Conservation (phyloP, 1,284 basidiomycete species). For the Mycosarcoma mackinlayi region DNA sequence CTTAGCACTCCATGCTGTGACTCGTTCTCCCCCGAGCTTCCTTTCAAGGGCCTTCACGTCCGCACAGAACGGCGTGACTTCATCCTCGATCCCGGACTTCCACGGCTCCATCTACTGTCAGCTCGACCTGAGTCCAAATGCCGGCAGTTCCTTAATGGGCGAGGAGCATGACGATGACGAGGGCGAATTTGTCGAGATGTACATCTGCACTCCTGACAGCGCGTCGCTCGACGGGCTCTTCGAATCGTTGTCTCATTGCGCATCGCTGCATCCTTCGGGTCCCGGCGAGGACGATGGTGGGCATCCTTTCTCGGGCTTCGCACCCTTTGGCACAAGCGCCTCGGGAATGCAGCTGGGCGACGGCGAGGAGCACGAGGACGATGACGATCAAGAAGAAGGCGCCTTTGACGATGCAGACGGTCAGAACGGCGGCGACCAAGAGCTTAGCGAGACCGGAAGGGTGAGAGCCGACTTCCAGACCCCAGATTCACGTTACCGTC, state of each 20-base stretch:
- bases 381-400: slow-evolving; percentile 71
- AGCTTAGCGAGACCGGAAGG: slow-evolving; percentile 84
- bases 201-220: slow-evolving; percentile 50
- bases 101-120: slow-evolving; percentile 65
- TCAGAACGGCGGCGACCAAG: slow-evolving; percentile 69
- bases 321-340: slow-evolving; percentile 57
- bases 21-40: slow-evolving; percentile 53
- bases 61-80: too few relatives aligned
- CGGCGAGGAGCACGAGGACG: slow-evolving; percentile 71
- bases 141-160: slow-evolving; percentile 30
- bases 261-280: slow-evolving; percentile 81
- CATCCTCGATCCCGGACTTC: too few relatives aligned
- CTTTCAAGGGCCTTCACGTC: slow-evolving; percentile 15
- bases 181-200: slow-evolving; percentile 53
- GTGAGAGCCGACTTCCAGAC: slow-evolving; percentile 90
- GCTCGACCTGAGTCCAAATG: slow-evolving; percentile 56
- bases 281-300: slow-evolving; percentile 72
- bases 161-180: slow-evolving; percentile 53
- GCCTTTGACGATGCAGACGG: slow-evolving; percentile 73
- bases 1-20: slow-evolving; percentile 63
- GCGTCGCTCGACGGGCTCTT: slow-evolving; percentile 84
- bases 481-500: slow-evolving; percentile 79
- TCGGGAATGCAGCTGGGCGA: slow-evolving; percentile 65
- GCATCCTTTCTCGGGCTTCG: slow-evolving; percentile 63
- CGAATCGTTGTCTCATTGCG: slow-evolving; percentile 85